Percentiles rank a stretch among this genome's conserved stretches.
phyloP scores from a whole-genome alignment of 2,329 filamentous ascomycete genomes.

The Diaporthe citriasiana region DNA sequence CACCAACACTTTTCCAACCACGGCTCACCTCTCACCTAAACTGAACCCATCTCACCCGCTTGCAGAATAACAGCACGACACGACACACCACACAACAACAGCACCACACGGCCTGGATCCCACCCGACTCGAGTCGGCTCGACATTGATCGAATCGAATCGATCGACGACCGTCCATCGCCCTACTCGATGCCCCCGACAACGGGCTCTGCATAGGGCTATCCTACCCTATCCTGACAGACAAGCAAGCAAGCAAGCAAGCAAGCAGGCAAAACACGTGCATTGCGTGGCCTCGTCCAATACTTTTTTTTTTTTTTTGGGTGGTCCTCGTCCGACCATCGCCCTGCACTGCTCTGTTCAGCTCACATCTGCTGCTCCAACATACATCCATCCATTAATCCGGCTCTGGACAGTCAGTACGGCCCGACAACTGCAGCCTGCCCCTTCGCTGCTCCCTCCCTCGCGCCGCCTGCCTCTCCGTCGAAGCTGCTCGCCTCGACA shows the following conservation, averaged over 20 bases:
- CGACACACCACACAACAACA: neutral
- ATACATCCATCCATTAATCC: too few species aligned
- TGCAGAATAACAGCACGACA: conserved; percentile 1
- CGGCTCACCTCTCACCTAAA: neutral
- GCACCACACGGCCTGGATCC: neutral
- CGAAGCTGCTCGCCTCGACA: conserved; percentile 18
- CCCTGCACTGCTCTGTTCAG: neutral
- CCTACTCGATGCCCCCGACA: conserved; percentile 30
- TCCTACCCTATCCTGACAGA: neutral
- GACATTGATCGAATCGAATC: neutral
- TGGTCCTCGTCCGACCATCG: too few species aligned
- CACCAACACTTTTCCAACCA: conserved; percentile 26
- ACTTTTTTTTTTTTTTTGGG: too few species aligned
- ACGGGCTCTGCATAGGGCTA: conserved; percentile 24
- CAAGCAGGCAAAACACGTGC: conserved; percentile 5
- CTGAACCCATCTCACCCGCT: neutral
- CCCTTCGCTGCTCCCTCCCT: neutral
- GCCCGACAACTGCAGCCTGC: neutral
- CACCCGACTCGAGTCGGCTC: neutral
- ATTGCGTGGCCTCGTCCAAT: neutral
- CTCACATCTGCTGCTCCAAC: neutral
- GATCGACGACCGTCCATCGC: neutral
- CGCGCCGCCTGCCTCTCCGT: neutral
- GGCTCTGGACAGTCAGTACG: neutral
- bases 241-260: neutral